phyloP scores from a whole-genome alignment of 2,329 filamentous ascomycete genomes.

The Pseudogymnoascus verrucosus region DNA sequence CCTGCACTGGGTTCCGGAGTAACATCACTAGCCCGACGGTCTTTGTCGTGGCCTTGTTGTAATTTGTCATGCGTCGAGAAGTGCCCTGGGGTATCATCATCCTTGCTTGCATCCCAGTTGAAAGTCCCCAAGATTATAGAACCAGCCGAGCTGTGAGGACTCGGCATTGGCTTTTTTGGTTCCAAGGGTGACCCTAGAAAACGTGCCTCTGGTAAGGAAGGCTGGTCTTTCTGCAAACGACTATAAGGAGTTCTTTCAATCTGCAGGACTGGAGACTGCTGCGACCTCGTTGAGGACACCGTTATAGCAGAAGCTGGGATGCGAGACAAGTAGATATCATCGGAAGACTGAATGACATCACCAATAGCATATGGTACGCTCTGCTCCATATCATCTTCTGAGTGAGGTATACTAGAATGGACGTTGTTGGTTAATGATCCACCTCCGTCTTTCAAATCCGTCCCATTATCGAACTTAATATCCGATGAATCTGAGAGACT shows the following conservation, averaged over 20 bases:
- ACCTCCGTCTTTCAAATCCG: neutral
- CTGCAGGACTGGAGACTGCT: neutral
- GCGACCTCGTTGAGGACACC: neutral
- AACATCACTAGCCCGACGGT: neutral
- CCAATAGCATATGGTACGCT: neutral
- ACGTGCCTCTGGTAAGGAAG: neutral
- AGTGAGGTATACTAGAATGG: neutral
- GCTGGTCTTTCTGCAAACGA: neutral
- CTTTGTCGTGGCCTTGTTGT: neutral
- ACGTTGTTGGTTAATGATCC: neutral
- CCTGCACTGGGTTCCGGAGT: neutral
- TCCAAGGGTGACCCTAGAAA: neutral
- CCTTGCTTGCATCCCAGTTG: neutral
- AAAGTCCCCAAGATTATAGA: constrained; percentile 5
- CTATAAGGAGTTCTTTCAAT: constrained; percentile 1
- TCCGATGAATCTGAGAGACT: neutral
- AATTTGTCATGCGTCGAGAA: neutral
- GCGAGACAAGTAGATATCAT: neutral
- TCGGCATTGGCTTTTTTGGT: neutral
- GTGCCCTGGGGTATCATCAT: neutral
- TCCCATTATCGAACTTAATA: neutral
- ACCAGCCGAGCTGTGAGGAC: neutral
- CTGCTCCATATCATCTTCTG: constrained; percentile 1
- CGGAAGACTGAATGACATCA: constrained; percentile 1
- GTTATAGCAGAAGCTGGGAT: neutral